These are phyloP conservation scores for Cyberlindnera galapagoensis DNA, from an alignment of 805 yeast genomes.

Conservation along the genomic window DNA sequence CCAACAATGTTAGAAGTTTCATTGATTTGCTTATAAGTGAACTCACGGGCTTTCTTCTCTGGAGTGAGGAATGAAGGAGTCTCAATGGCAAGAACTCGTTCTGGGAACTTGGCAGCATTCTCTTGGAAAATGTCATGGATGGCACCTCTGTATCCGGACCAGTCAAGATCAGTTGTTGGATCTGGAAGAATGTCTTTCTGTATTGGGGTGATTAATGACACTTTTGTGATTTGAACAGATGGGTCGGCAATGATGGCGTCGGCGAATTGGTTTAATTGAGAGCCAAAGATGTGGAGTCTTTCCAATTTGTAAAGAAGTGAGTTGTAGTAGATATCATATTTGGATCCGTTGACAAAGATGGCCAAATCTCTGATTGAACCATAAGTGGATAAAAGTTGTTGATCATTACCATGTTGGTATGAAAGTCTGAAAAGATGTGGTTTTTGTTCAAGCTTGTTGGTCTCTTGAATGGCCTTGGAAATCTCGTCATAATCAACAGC, in stretches of 20 bases:
- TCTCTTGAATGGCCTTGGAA: constrained; percentile 40
- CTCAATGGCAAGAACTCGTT: constrained; percentile 86
- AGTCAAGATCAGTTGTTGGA: constrained; percentile 81
- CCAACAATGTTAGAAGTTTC: constrained; percentile 92
- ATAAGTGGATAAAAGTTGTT: constrained; percentile 23
- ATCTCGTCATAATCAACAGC: constrained; percentile 50
- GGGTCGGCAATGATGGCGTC: constrained; percentile 31
- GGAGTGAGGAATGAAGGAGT: constrained; percentile 62
- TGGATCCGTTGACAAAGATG: constrained; percentile 34
- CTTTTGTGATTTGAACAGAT: constrained; percentile 44
- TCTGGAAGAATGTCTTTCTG: constrained; percentile 69
- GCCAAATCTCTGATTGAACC: constrained; percentile 65
- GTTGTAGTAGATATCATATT: constrained; percentile 57
- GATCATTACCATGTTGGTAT: constrained; percentile 38
- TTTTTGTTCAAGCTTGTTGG: constrained; percentile 44
- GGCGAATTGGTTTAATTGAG: constrained; percentile 60
- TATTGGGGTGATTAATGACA: constrained; percentile 61
- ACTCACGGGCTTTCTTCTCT: constrained; percentile 53
- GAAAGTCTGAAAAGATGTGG: constrained; percentile 59
- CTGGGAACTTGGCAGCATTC: constrained; percentile 81
- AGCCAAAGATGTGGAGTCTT: constrained; percentile 63
- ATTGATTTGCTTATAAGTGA: constrained; percentile 82
- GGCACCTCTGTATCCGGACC: constrained; percentile 90
- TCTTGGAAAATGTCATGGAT: constrained; percentile 92
- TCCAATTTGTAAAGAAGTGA: constrained; percentile 63